Base-by-base conservation (phyloP, 306 rosid genomes). In the Quercus cerris region DNA sequence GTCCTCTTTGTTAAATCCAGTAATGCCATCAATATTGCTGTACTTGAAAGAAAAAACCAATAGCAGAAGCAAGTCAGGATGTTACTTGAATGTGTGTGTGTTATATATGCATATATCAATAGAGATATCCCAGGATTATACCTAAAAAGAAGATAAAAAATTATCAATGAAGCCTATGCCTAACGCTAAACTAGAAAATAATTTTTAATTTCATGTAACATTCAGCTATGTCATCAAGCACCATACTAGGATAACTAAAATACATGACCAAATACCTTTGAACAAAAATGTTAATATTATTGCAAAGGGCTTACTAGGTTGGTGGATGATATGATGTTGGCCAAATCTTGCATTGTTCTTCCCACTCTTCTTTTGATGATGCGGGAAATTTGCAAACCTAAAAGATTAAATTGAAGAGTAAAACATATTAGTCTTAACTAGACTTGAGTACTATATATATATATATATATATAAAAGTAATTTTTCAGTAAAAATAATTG, bases 261-360 rank as follows among this genome's bases (percentile, higher is more conserved):
- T 58, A 4, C 28, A n/a, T 22, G 11, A 58, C 4, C 30, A 58
- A 1, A 25, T 58, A 20, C 27, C 14, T 63, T 17, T 63, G 70
- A 30, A 28, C 31, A 63, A n/a, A 58, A 49, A 58, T 58, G 64
- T 22, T 10, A 22, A 22, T 27, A 78, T 52, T 41, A 70, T 4
- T 20, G 70, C 20, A 74, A 56, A 61, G 73, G 76, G 76, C 92
- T 75, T 85, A 95, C 99, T 88, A 93, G 67, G 96, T 88, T 81
- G 91, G 94, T 25, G 98, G 98, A 78, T 95, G 99, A 91, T 82
- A 93, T n/a, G 99, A 93, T 10, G 98, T 95, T 75, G 98, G 98
- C 98, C 99, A 95, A 72, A 91, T 63, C 83, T 95, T 95, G 90
- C 97, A 93, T 66, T 95, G 99, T 80, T 93, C 99, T 83, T 90